phyloP scores from a whole-genome alignment of 495 filamentous ascomycete genomes.

The Penicillium canescens region DNA sequence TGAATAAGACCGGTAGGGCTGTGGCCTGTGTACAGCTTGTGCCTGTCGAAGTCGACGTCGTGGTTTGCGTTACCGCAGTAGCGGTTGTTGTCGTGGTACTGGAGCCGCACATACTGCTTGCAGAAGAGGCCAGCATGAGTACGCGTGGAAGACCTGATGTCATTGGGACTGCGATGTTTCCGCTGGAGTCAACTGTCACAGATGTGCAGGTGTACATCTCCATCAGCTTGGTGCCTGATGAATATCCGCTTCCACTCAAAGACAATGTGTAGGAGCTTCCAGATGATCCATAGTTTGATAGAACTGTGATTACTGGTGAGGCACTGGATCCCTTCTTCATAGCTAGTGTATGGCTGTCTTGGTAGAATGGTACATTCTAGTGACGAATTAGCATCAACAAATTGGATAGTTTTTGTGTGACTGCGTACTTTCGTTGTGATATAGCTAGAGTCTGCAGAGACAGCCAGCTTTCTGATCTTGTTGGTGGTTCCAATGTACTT shows the following conservation, averaged over 20 bases:
- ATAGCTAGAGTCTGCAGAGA: conserved; percentile 47
- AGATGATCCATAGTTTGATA: conserved; percentile 54
- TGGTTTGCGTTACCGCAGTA: background rate
- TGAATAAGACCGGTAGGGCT: conserved; percentile 55
- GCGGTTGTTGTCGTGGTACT: background rate
- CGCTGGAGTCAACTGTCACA: conserved; percentile 27
- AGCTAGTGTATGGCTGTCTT: conserved; percentile 53
- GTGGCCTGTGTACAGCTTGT: conserved; percentile 36
- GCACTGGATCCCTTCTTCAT: conserved; percentile 60
- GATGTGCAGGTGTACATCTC: conserved; percentile 29
- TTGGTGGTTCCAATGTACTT: conserved; percentile 58
- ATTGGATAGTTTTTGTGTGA: background rate
- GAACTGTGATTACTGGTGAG: conserved; percentile 53
- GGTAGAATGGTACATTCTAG: conserved; percentile 47
- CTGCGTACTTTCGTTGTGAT: conserved; percentile 41
- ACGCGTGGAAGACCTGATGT: conserved; percentile 26
- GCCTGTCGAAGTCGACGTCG: conserved; percentile 1
- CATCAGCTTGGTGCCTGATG: conserved; percentile 21
- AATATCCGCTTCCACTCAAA: conserved; percentile 35
- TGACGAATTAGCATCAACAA: background rate
- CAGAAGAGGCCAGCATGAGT: conserved; percentile 20
- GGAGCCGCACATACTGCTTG: conserved; percentile 12
- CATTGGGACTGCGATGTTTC: conserved; percentile 28
- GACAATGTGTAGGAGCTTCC: conserved; percentile 44
- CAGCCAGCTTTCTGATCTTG: conserved; percentile 57